Evolutionary conservation across 116 monocot species (phyloP), one percentile per base, ranked within the genome.

Genomic region (Phalaenopsis hybrid): DNA sequence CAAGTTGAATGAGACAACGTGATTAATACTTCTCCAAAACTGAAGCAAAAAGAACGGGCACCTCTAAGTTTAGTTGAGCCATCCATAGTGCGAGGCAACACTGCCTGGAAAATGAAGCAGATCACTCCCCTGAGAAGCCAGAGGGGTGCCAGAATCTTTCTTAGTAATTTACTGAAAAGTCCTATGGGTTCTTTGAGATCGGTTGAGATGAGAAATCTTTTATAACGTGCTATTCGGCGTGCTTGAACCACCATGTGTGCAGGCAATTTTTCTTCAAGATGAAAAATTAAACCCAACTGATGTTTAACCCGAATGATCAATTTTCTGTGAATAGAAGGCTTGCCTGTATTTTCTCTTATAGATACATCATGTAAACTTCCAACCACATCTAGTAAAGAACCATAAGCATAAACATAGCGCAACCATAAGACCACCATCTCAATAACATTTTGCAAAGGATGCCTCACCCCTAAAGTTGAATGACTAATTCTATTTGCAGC

Each of bases 211-310:
- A 55, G 43, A 63, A 80, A 79, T 33, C 33, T 61, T 61, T 80
- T 88, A 15, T 82, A 37, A 12, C 92, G 92, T 49, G 91, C 96
- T 81, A 91, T 86, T 65, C 73, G 78, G 0, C 94, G 94, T 81
- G 92, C 96, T 80, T 87, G 77, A 78, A 86, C 94, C 48, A 92
- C 88, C 77, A 87, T 81, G 52, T 90, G 86, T 34, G 82, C 80
- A 55, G 91, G 88, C 65, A 96, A 81, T 74, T 85, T 83, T 57
- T 84, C 84, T 81, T 96, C 96, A 33, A 92, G 73, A 74, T 94
- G 79, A 81, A 73, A 74, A 80, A 88, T 79, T 57, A 77, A 67
- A 55, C 21, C 73, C 84, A 85, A 81, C 11, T 90, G 75, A 78
- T 80, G 28, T 57, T 84, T 77, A 76, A 81, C 82, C 83, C 37